Evolutionary conservation across 2,329 filamentous ascomycete genomes (phyloP).

Genomic region (Periconia sp.): DNA sequence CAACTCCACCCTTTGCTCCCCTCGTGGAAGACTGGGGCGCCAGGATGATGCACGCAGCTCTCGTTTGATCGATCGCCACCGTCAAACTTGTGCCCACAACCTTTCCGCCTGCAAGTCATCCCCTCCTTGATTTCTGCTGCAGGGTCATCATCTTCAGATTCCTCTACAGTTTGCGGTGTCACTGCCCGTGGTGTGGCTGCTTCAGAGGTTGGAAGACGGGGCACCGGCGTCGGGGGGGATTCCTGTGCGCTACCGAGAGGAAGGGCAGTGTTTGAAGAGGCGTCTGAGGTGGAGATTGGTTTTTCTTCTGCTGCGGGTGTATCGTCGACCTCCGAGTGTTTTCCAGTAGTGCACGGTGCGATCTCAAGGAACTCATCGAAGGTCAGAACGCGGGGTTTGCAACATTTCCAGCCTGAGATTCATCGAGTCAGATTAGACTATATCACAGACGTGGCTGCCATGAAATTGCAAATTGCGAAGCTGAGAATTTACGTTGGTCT

Average conservation of each 20-base stretch:
- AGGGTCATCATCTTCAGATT: constrained; percentile 83
- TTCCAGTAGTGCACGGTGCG: constrained; percentile 87
- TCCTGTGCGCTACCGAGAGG: constrained; percentile 34
- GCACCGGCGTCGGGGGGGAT: constrained; percentile 33
- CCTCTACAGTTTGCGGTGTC: constrained; percentile 41
- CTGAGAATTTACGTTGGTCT: not conserved
- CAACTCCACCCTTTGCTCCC: constrained; percentile 97
- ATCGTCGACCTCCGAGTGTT: constrained; percentile 85
- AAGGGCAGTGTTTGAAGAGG: constrained; percentile 40
- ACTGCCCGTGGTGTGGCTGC: constrained; percentile 23
- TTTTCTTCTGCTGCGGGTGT: constrained; percentile 56
- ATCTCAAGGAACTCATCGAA: constrained; percentile 98
- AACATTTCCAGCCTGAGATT: constrained; percentile 89
- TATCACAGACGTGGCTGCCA: not conserved
- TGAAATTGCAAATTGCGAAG: not conserved
- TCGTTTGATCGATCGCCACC: constrained; percentile 61
- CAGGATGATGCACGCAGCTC: constrained; percentile 85
- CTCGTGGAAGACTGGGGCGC: constrained; percentile 92
- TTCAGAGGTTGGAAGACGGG: constrained; percentile 35
- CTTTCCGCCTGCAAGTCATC: constrained; percentile 74
- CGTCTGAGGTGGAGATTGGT: constrained; percentile 47
- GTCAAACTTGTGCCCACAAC: constrained; percentile 69
- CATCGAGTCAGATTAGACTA: constrained; percentile 10
- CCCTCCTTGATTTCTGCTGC: constrained; percentile 71
- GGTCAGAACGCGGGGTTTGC: constrained; percentile 92